Percentiles rank a stretch among this genome's conserved stretches.
Evolutionary conservation across 108 stramenopile species (phyloP).

Genomic region (Stephanodiscus minutulus): DNA sequence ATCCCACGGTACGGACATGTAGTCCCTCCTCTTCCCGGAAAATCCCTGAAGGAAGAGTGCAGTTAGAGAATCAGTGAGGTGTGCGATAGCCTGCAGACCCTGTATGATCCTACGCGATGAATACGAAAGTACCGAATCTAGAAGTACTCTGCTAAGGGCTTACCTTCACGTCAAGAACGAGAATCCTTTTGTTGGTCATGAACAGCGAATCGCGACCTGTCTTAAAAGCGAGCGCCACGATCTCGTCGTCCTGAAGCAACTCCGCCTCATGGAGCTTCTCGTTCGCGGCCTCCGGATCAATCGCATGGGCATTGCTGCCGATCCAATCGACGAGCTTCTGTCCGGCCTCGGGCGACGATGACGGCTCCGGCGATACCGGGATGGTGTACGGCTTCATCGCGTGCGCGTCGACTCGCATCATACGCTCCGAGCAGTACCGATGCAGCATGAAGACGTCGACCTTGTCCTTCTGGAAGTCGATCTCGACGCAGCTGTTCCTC

Average conservation of each 20-base stretch:
- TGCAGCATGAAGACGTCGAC: conserved; percentile 63
- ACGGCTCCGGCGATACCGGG: conserved; percentile 33
- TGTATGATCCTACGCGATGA: too few relatives aligned
- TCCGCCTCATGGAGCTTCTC: conserved; percentile 49
- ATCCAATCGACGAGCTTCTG: conserved; percentile 53
- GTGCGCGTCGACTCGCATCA: conserved; percentile 38
- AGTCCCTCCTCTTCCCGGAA: conserved; percentile 62
- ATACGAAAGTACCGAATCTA: neutral
- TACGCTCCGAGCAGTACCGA: conserved; percentile 55
- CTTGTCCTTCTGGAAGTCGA: conserved; percentile 75
- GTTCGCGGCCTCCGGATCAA: conserved; percentile 55
- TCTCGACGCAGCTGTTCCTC: conserved; percentile 47
- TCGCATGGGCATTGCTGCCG: conserved; percentile 59
- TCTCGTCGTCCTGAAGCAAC: conserved; percentile 64
- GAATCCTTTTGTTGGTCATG: conserved; percentile 51
- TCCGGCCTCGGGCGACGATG: conserved; percentile 31
- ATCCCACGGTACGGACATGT: conserved; percentile 58
- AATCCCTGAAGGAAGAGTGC: conserved; percentile 52
- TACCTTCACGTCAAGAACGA: conserved; percentile 47
- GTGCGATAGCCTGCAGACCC: neutral
- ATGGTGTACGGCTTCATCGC: conserved; percentile 37
- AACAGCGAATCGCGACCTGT: conserved; percentile 65
- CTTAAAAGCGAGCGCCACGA: conserved; percentile 68
- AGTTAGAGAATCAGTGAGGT: neutral
- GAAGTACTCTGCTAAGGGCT: too few relatives aligned